Evolutionary conservation across 2,329 filamentous ascomycete species (phyloP).

Genomic region (Trichoderma sp.): DNA sequence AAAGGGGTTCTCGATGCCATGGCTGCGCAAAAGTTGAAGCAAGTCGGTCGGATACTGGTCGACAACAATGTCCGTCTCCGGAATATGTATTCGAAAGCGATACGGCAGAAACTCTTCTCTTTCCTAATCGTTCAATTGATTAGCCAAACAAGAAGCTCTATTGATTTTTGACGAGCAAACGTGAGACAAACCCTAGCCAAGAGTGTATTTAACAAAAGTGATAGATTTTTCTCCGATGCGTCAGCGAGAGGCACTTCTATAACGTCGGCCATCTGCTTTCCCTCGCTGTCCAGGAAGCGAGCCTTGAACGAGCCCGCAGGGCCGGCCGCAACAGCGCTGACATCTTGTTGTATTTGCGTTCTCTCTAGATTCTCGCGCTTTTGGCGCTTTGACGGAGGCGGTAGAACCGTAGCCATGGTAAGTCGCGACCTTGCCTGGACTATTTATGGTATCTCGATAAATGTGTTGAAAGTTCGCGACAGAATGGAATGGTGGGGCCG

Average conservation of each 20-base stretch:
- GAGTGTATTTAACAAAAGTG: conserved; percentile 81
- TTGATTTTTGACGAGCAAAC: too few species aligned
- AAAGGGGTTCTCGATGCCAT: conserved; percentile 62
- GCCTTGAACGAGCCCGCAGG: conserved; percentile 79
- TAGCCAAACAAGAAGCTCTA: not conserved
- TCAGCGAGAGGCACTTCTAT: conserved; percentile 78
- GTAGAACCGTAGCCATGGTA: conserved; percentile 76
- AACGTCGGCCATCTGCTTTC: conserved; percentile 72
- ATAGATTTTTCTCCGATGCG: conserved; percentile 86
- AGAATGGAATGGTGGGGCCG: conserved; percentile 27
- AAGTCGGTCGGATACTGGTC: conserved; percentile 62
- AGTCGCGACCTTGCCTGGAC: conserved; percentile 4
- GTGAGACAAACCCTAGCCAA: conserved; percentile 65
- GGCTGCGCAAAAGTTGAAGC: conserved; percentile 56
- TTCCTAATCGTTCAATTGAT: conserved; percentile 43
- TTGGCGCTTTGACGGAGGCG: conserved; percentile 88
- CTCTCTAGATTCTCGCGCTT: conserved; percentile 74
- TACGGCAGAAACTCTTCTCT: conserved; percentile 64
- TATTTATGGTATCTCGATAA: conserved; percentile 15
- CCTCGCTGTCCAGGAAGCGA: conserved; percentile 82
- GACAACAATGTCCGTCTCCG: conserved; percentile 56
- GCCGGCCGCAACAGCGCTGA: conserved; percentile 67
- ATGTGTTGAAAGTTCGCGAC: conserved; percentile 30
- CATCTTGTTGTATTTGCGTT: conserved; percentile 74
- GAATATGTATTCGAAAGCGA: conserved; percentile 63